Evolutionary conservation across 768 basidiomycete genomes (phyloP).

Genomic region (Pleurotus tuoliensis): DNA sequence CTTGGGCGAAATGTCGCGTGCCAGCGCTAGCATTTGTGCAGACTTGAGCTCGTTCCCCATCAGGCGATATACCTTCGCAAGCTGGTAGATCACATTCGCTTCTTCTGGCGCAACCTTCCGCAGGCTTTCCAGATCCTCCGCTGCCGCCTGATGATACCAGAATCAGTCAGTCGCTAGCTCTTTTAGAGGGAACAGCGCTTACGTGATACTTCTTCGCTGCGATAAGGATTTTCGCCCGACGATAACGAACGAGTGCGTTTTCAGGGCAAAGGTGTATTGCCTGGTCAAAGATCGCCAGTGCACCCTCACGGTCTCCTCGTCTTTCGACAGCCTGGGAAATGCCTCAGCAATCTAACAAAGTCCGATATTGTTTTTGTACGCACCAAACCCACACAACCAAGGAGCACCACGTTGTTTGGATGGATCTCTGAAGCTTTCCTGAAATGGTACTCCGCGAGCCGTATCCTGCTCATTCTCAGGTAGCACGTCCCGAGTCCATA

Average conservation of each 20-base stretch:
- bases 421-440: constrained; percentile 89
- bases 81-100: constrained; percentile 94
- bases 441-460: constrained; percentile 95
- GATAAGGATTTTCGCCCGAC: constrained; percentile 88
- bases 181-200: constrained; percentile 25
- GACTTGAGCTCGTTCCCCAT: constrained; percentile 76
- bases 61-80: constrained; percentile 87
- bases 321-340: constrained; percentile 78
- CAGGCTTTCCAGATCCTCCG: constrained; percentile 76
- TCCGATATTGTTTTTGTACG: constrained; percentile 29
- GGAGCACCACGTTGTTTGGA: constrained; percentile 90
- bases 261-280: constrained; percentile 79
- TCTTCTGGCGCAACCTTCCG: constrained; percentile 87
- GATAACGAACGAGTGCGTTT: constrained; percentile 92
- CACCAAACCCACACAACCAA: constrained; percentile 96
- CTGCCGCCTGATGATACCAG: constrained; percentile 36
- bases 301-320: constrained; percentile 70
- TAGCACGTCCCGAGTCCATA: constrained; percentile 99
- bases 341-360: constrained; percentile 17
- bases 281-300: constrained; percentile 75
- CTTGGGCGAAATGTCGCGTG: constrained; percentile 93
- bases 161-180: background rate
- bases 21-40: constrained; percentile 81
- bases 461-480: constrained; percentile 88
- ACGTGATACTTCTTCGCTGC: constrained; percentile 81